Evolutionary conservation across 805 yeast genomes (phyloP).

Genomic region (Starmerella bombicola): DNA sequence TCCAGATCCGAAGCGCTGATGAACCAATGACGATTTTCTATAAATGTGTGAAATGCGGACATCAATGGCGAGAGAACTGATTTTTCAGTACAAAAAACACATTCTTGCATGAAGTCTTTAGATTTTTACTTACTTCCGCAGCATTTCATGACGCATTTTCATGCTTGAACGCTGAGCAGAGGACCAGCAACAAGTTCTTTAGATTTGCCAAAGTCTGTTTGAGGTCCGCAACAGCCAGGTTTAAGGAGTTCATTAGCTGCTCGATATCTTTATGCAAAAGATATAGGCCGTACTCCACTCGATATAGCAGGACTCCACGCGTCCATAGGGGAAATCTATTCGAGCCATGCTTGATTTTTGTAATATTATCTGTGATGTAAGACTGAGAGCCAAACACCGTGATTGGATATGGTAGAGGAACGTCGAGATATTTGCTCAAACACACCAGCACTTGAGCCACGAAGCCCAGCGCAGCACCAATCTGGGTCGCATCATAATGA

Average conservation of each 20-base stretch:
- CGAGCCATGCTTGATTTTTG: conserved; percentile 31
- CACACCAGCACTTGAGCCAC: conserved; percentile 34
- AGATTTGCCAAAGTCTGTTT: conserved; percentile 31
- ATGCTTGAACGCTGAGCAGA: conserved; percentile 14
- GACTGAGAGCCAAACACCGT: conserved; percentile 39
- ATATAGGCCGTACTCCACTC: conserved; percentile 41
- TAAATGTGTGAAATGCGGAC: conserved; percentile 83
- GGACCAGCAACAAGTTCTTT: conserved; percentile 27
- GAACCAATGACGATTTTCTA: conserved; percentile 99
- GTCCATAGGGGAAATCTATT: conserved; percentile 39
- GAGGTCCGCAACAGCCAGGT: conserved; percentile 27
- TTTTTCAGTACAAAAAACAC: too few relatives aligned
- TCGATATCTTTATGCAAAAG: conserved; percentile 38
- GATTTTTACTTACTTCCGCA: too few relatives aligned
- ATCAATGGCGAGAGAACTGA: conserved; percentile 93
- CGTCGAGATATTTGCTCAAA: conserved; percentile 33
- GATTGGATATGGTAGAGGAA: conserved; percentile 40
- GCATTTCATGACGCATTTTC: too few relatives aligned
- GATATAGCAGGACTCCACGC: conserved; percentile 33
- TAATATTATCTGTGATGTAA: conserved; percentile 38
- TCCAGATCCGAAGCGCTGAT: conserved; percentile 95
- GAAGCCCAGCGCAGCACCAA: conserved; percentile 40
- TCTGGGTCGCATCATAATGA: conserved; percentile 30
- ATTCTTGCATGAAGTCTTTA: too few relatives aligned
- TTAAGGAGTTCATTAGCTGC: conserved; percentile 31